Base-by-base conservation (phyloP, 2,329 filamentous ascomycete genomes). In the Fusarium aywerte region DNA sequence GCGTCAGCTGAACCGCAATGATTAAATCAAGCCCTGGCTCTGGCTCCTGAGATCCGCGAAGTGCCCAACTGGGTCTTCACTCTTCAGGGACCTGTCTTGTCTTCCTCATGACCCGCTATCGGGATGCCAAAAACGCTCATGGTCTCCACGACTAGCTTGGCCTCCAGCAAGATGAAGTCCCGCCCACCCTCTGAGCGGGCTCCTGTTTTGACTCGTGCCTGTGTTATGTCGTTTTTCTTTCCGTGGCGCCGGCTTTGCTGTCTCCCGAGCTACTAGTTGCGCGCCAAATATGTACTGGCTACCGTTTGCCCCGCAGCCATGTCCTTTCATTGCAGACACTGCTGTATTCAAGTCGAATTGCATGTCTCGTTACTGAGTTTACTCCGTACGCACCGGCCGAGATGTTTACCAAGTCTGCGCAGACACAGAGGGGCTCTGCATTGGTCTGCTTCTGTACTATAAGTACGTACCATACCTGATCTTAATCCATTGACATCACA, bases 181-280 rank as follows among this genome's bases (percentile, higher is more conserved):
- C 39, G 31, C 32, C 45, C 31, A 36, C 23, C 23, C 51, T 45
- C 42, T 60, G 40, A 43, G 58, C 43, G 52, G 52, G 58, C 44
- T 64, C 49, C 51, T 60, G 55, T 56, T 60, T 68, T 68, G 60
- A 60, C 61, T 66, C 60, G 62, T 57, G 65, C 56, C 55, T 71
- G 62, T 62, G 59, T 67, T 69, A 55, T 73, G 54, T 57, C n/a
- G n/a, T 69, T 72, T 61, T 64, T 71, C 43, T 56, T 57, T 62
- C 61, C 55, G 66, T 72, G 68, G 68, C 63, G 60, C 66, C 71
- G 71, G 71, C 67, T 70, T 67, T 55, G 59, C 52, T 58, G 48
- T 51, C 48, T 71, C 68, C 71, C 71, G 71, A 64, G 43, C 27
- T 68, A 62, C 56, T 72, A 73, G 58, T 45, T 61, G 44, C 47